These are phyloP conservation scores for Colletotrichum sp. DNA, from an alignment of 2,329 filamentous ascomycete species.

Conservation along the genomic window DNA sequence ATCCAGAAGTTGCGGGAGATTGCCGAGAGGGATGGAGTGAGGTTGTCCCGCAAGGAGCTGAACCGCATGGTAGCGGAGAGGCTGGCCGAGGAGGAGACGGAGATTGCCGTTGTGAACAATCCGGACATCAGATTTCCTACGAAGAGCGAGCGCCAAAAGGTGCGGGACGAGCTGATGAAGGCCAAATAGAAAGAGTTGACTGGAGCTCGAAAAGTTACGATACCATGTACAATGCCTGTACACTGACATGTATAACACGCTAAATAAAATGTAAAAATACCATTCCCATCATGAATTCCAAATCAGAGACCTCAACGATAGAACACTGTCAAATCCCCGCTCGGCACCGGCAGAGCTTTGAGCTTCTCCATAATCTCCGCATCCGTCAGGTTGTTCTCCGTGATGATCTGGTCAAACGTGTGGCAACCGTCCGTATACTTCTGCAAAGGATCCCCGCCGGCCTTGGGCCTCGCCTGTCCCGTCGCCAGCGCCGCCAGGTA, in stretches of 20 bases:
- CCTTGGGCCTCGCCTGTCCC: slow-evolving; percentile 49
- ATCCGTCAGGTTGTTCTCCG: slow-evolving; percentile 74
- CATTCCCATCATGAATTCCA: neutral
- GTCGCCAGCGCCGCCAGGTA: slow-evolving; percentile 62
- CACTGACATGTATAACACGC: slow-evolving; percentile 10
- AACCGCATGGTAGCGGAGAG: slow-evolving; percentile 32
- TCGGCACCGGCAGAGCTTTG: slow-evolving; percentile 58
- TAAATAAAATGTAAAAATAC: slow-evolving; percentile 14
- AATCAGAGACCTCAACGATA: slow-evolving; percentile 44
- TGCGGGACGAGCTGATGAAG: neutral
- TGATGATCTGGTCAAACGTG: slow-evolving; percentile 83
- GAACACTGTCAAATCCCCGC: slow-evolving; percentile 59
- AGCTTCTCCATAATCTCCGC: slow-evolving; percentile 73
- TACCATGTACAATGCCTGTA: slow-evolving; percentile 17
- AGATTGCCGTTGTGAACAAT: slow-evolving; percentile 42
- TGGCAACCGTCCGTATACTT: slow-evolving; percentile 77
- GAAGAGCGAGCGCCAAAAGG: slow-evolving; percentile 12
- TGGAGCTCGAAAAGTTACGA: neutral
- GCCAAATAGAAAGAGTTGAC: neutral
- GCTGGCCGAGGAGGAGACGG: slow-evolving; percentile 22
- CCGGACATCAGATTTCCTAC: slow-evolving; percentile 43
- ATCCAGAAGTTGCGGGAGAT: slow-evolving; percentile 40
- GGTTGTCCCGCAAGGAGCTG: slow-evolving; percentile 29
- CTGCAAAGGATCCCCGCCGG: slow-evolving; percentile 59
- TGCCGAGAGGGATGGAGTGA: slow-evolving; percentile 34